These are phyloP conservation scores for Fusarium sp. DNA, from an alignment of 2,329 filamentous ascomycete species.

Conservation along the genomic window DNA sequence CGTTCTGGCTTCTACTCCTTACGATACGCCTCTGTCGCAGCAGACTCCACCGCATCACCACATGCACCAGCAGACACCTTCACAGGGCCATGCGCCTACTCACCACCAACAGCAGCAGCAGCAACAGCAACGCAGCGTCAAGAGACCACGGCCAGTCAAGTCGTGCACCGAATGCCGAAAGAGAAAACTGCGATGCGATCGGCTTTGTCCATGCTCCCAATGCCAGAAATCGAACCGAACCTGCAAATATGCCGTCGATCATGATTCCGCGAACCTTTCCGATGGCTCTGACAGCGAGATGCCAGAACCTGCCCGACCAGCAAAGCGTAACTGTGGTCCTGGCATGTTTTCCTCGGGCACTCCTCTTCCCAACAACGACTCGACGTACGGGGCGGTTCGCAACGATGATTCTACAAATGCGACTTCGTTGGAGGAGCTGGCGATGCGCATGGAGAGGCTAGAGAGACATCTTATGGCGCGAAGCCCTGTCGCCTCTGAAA, in stretches of 20 bases:
- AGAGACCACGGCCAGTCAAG: constrained; percentile 66
- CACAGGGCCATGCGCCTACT: constrained; percentile 36
- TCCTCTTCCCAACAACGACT: constrained; percentile 41
- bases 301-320: constrained; percentile 48
- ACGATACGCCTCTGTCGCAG: constrained; percentile 42
- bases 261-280: constrained; percentile 60
- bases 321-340: constrained; percentile 54
- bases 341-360: constrained; percentile 39
- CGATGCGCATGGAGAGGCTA: constrained; percentile 64
- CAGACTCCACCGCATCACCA: constrained; percentile 45
- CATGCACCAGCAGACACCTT: constrained; percentile 44
- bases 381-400: constrained; percentile 42
- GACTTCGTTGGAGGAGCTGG: constrained; percentile 60
- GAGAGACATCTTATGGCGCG: constrained; percentile 62
- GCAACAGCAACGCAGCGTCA: constrained; percentile 59
- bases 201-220: constrained; percentile 67
- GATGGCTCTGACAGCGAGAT: constrained; percentile 61
- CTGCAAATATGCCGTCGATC: constrained; percentile 65
- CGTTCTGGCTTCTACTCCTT: constrained; percentile 36
- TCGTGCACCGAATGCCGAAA: constrained; percentile 69
- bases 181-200: constrained; percentile 68
- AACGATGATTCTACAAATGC: constrained; percentile 49
- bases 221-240: constrained; percentile 67
- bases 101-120: constrained; percentile 42
- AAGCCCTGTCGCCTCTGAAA: constrained; percentile 54